Base-by-base conservation (phyloP, 306 rosid species). In the Prunus fruticosa region DNA sequence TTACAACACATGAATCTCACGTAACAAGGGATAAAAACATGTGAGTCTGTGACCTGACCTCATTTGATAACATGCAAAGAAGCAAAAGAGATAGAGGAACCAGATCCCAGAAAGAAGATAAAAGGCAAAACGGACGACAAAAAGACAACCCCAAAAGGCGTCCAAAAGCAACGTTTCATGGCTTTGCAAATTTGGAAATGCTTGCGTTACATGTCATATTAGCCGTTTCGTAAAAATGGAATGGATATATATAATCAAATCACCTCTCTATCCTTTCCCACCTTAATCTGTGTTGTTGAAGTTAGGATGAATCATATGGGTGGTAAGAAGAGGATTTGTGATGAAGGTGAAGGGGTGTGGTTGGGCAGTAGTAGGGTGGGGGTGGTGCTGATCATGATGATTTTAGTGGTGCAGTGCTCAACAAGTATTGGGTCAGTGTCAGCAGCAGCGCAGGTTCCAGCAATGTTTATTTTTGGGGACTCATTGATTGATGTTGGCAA, bases 401-500 rank as follows among this genome's bases (percentile, higher is more conserved):
- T 10, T 41, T 22, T 53, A 46, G 74, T 18, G 73, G 3, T 56
- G 67, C 15, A 3, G 4, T 20, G 25, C 30, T 58, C 18, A 13
- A 10, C 64, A 4, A 60, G 8, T 20, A 11, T 30, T 54, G 60
- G 38, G 43, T 19, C 57, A 52, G 27, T 15, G 30, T 19, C 45
- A 58, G 6, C 58, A 2, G 84, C 84, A 58, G 83, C 76, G 46
- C 86, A 16, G 67, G 93, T 94, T 74, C 79, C 98, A 41, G 96
- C 91, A 20, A 52, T 92, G 85, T 90, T 92, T 77, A 85, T 88
- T 79, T 94, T 94, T 28, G 98, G 98, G 28, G 98, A 94, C 71
- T 92, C 98, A 11, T 73, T 90, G 80, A 96, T 84, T 69, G 98
- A 94, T 18, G 88, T 84, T 80, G 98, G 98, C 43, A 94, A 94